Conservation (phyloP, 2,329 filamentous ascomycete genomes). For the Microsporum canis region DNA sequence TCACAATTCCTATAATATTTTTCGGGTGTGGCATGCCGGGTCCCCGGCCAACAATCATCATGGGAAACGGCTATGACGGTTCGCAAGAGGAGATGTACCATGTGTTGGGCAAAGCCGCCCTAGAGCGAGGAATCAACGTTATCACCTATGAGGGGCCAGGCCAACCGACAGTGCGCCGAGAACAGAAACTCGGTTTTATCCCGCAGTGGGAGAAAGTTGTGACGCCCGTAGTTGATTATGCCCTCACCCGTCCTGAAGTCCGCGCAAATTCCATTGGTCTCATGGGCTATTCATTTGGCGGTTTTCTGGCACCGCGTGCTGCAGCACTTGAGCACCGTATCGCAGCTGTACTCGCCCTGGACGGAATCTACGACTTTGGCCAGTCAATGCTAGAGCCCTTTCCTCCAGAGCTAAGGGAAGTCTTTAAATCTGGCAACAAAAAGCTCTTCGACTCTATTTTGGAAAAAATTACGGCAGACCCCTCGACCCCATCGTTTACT, state of each 20-base stretch:
- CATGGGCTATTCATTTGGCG: conserved; percentile 35
- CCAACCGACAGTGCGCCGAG: conserved; percentile 31
- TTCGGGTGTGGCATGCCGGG: conserved; percentile 16
- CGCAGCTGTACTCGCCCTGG: conserved; percentile 30
- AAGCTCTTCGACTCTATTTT: conserved; percentile 9
- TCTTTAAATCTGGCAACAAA: conserved; percentile 1
- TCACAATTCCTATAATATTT: conserved; percentile 29
- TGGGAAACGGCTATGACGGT: conserved; percentile 32
- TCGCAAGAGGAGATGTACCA: conserved; percentile 36
- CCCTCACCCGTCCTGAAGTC: conserved; percentile 19
- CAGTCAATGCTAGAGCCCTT: conserved; percentile 13
- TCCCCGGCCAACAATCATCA: conserved; percentile 13
- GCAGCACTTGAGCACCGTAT: conserved; percentile 37
- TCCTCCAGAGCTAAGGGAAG: background rate
- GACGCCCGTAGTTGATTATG: conserved; percentile 30
- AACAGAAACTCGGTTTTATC: conserved; percentile 34
- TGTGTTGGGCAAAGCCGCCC: conserved; percentile 21
- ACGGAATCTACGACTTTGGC: conserved; percentile 29
- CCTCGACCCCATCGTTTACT: conserved; percentile 12
- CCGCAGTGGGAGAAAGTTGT: conserved; percentile 33
- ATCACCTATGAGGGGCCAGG: conserved; percentile 38
- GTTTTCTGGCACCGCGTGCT: conserved; percentile 31
- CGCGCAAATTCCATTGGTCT: conserved; percentile 26
- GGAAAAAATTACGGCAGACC: conserved; percentile 2
- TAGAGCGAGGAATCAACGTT: conserved; percentile 33